Conservation (phyloP, 805 yeast species). For the Yarrowia hollandica region DNA sequence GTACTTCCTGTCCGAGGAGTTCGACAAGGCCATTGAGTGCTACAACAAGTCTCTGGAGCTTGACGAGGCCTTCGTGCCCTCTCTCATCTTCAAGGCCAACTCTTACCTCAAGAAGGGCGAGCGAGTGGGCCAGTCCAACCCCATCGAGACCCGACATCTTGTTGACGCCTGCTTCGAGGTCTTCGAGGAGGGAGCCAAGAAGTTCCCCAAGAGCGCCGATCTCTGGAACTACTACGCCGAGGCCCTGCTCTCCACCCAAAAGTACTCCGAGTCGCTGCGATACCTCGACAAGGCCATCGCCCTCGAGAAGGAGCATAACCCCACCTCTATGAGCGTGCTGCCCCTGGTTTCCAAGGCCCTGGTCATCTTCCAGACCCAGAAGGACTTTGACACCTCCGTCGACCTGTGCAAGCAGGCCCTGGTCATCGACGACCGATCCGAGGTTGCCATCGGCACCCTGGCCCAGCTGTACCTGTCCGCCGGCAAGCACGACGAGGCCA, state of each 20-base stretch:
- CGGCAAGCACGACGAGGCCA: conserved; percentile 80
- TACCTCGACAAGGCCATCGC: conserved; percentile 85
- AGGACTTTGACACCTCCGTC: conserved; percentile 58
- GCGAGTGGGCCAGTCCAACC: conserved; percentile 17
- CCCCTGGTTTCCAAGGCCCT: conserved; percentile 91
- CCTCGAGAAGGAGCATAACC: conserved; percentile 59
- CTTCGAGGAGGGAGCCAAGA: conserved; percentile 42
- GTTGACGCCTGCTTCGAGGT: conserved; percentile 25
- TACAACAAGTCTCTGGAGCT: conserved; percentile 73
- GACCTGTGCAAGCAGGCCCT: conserved; percentile 71
- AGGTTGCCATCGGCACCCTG: conserved; percentile 83
- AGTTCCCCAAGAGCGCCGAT: conserved; percentile 85
- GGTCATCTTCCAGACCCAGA: conserved; percentile 43
- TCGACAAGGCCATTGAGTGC: conserved; percentile 67
- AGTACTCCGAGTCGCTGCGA: conserved; percentile 66
- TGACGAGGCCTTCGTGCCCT: conserved; percentile 74
- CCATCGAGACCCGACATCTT: conserved; percentile 12
- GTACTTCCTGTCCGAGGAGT: conserved; percentile 74
- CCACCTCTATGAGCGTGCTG: conserved; percentile 78
- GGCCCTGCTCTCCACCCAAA: conserved; percentile 79
- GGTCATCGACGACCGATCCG: conserved; percentile 82
- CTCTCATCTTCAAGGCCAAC: conserved; percentile 40
- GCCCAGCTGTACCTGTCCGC: conserved; percentile 88
- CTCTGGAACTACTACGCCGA: conserved; percentile 96
- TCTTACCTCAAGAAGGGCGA: conserved; percentile 28